Percentiles rank a stretch among this genome's conserved stretches.
phyloP scores from a whole-genome alignment of 2,329 filamentous ascomycete species.

The Geosmithia morbida region DNA sequence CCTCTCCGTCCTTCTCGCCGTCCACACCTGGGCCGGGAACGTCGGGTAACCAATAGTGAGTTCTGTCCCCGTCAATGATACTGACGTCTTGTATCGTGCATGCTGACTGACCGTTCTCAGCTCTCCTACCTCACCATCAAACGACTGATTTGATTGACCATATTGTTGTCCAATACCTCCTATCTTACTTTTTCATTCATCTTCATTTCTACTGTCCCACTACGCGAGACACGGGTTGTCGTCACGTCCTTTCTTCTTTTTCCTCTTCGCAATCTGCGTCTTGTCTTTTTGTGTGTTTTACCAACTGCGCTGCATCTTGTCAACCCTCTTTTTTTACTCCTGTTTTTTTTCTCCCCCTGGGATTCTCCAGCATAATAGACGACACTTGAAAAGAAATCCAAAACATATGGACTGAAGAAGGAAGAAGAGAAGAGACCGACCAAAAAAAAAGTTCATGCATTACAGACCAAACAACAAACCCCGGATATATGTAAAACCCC shows the following conservation, averaged over 20 bases:
- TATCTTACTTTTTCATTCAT: background rate
- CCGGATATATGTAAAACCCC: no score
- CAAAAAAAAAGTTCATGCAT: background rate
- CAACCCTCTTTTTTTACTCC: no score
- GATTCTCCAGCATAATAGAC: slow-evolving; percentile 1
- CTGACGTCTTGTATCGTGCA: background rate
- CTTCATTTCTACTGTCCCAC: background rate
- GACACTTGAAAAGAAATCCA: background rate
- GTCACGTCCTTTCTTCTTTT: slow-evolving; percentile 7
- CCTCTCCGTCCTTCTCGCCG: slow-evolving; percentile 30
- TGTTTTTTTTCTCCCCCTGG: background rate
- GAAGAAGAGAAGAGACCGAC: background rate
- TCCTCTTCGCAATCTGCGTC: slow-evolving; percentile 5
- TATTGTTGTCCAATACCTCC: no score
- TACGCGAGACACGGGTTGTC: slow-evolving; percentile 16
- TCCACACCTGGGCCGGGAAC: slow-evolving; percentile 27
- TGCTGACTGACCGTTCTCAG: slow-evolving; percentile 6
- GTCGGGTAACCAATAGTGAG: slow-evolving; percentile 27
- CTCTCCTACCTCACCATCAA: slow-evolving; percentile 28
- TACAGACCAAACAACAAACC: no score
- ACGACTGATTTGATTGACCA: slow-evolving; percentile 19
- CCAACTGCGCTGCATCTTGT: background rate
- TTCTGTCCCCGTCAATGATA: background rate
- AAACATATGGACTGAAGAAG: no score
- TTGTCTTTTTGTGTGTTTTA: slow-evolving; percentile 1